These are phyloP conservation scores for Phyllosticta citriasiana DNA, from an alignment of 2,329 filamentous ascomycete species.

Conservation along the genomic window DNA sequence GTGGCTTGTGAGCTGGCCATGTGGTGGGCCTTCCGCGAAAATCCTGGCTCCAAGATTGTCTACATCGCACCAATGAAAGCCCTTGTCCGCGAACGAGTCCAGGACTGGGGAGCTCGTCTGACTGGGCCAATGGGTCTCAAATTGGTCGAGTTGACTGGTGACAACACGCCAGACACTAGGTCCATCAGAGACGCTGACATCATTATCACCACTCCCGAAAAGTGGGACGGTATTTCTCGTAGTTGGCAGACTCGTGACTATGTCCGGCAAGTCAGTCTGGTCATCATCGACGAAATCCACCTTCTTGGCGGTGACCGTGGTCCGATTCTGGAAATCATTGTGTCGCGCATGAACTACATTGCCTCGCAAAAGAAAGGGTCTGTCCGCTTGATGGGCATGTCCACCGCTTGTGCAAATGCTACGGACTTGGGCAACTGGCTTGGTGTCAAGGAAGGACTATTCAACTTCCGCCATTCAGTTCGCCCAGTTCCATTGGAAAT, in stretches of 20 bases:
- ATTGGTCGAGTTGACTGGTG: slow-evolving; percentile 89
- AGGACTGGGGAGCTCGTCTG: slow-evolving; percentile 82
- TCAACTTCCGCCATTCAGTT: slow-evolving; percentile 96
- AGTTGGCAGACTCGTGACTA: slow-evolving; percentile 98
- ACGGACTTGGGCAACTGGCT: slow-evolving; percentile 92
- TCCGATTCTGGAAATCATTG: slow-evolving; percentile 97
- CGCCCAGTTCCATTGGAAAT: slow-evolving; percentile 92
- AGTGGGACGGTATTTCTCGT: slow-evolving; percentile 98
- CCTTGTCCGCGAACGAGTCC: slow-evolving; percentile 87
- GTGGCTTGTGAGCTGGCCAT: slow-evolving; percentile 92
- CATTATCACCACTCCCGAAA: slow-evolving; percentile 98
- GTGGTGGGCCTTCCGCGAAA: slow-evolving; percentile 98
- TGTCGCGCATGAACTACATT: slow-evolving; percentile 92
- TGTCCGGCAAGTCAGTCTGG: slow-evolving; percentile 84
- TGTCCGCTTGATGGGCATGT: slow-evolving; percentile 94
- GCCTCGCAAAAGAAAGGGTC: slow-evolving; percentile 83
- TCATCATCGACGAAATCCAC: slow-evolving; percentile 98
- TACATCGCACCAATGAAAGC: slow-evolving; percentile 99
- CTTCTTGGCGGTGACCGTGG: slow-evolving; percentile 92
- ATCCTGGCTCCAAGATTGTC: slow-evolving; percentile 91
- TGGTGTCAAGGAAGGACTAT: slow-evolving; percentile 86
- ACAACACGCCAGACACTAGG: slow-evolving; percentile 93
- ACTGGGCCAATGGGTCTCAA: slow-evolving; percentile 76
- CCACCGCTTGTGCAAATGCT: slow-evolving; percentile 93
- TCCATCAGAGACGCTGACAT: slow-evolving; percentile 95